Evolutionary conservation across 2,329 filamentous ascomycete genomes (phyloP), one percentile per base, ranked within the genome.

Genomic region (Phoma herbarum): DNA sequence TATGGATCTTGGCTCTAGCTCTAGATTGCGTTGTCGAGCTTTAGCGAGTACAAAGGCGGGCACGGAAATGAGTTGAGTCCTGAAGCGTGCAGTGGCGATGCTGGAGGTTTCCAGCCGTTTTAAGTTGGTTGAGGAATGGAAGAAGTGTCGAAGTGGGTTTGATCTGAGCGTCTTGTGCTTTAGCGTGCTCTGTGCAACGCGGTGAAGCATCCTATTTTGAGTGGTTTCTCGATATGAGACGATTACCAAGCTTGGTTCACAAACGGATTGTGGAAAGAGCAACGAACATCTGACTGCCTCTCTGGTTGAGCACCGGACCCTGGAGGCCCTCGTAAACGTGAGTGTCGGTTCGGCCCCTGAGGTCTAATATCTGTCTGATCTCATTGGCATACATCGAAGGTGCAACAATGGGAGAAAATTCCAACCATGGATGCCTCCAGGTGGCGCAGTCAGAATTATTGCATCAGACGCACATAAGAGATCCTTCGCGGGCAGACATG

Each of bases 171-270:
- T 42, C 12, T 46, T 33, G 18, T 23, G 7, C 18, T 42, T 33
- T 51, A 51, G 48, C 48, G 48, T 51, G 48, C 37, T 51, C 35
- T 52, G 39, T 23, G 20, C 22, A 52, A 52, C 49, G 49, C 49
- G 44, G 1, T 31, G 26, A 20, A 10, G 11, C n/a, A 7, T 16
- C 8, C 9, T 12, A 9, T 26, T 16, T 7, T 33, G 11, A 46
- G 28, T 8, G 14, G n/a, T 20, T n/a, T 12, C 26, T 16, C 10
- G 9, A 22, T 3, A 3, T 11, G 20, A 22, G 37, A 41, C 3
- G 33, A 37, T n/a, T 37, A 6, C 11, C 16, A 6, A 9, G n/a
- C 18, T 4, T 37, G 16, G 16, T 37, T 31, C 3, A 37, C 16
- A 4, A 10, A 37, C 3, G 31, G 31, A 11, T 12, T n/a, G 33